phyloP scores from a whole-genome alignment of 805 yeast genomes.

The Saturnispora galanensis region DNA sequence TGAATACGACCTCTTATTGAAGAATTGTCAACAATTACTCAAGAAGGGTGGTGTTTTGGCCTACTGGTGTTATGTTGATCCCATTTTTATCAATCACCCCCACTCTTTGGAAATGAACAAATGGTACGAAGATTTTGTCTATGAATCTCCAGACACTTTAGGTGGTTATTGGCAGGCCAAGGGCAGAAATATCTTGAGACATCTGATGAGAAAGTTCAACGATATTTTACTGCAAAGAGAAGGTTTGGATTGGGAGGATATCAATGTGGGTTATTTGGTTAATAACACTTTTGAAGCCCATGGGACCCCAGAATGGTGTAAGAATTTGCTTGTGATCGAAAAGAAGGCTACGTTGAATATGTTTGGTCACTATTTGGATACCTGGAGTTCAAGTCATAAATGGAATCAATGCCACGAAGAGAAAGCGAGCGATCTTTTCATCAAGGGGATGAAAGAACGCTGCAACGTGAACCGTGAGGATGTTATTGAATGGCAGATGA shows the following conservation, averaged over 20 bases:
- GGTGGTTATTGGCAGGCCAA: constrained; percentile 85
- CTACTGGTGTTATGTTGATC: constrained; percentile 74
- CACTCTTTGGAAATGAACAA: constrained; percentile 27
- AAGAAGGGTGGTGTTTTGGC: constrained; percentile 44
- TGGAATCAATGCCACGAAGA: constrained; percentile 35
- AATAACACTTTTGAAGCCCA: constrained; percentile 5
- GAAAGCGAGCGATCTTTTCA: constrained; percentile 28
- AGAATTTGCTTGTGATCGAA: constrained; percentile 26
- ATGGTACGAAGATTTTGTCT: constrained; percentile 34
- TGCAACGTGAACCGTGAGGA: constrained; percentile 38
- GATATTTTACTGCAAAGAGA: constrained; percentile 29
- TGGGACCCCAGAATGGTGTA: constrained; percentile 14
- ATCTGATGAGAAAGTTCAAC: constrained; percentile 33
- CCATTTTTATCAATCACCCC: constrained; percentile 30
- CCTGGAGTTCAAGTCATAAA: constrained; percentile 62
- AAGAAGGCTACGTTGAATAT: constrained; percentile 34
- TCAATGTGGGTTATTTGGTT: constrained; percentile 21
- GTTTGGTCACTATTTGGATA: constrained; percentile 44
- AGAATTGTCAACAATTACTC: constrained; percentile 28
- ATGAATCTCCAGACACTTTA: constrained; percentile 33
- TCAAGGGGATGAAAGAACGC: constrained; percentile 28
- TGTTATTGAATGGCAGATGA: constrained; percentile 22
- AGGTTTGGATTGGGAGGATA: constrained; percentile 17
- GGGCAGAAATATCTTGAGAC: constrained; percentile 50
- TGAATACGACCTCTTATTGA: constrained; percentile 19